A percentile compares a stretch with the other conserved stretches of the same genome.
Conservation (phyloP, 2,329 filamentous ascomycete genomes). For the Cadophora gregata region DNA sequence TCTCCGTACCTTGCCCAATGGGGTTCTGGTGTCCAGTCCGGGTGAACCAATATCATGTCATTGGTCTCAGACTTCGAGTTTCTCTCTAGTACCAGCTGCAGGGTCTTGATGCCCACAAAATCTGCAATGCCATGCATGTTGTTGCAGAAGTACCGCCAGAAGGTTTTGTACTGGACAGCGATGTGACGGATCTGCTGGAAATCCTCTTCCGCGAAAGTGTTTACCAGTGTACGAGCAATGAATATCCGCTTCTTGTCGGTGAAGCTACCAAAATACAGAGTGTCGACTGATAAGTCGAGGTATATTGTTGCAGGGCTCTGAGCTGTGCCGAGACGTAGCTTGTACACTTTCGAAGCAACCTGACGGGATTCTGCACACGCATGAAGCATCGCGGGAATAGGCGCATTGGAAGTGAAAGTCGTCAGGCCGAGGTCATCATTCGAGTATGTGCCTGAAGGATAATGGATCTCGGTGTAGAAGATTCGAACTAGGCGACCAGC, state of each 20-base stretch:
- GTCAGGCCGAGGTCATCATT: not conserved
- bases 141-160: not conserved
- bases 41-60: not conserved
- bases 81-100: not conserved
- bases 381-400: not conserved
- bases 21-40: not conserved
- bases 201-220: not conserved
- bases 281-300: not conserved
- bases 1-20: not conserved
- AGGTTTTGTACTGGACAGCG: not conserved
- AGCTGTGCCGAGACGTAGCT: not conserved
- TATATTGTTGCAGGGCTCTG: not conserved
- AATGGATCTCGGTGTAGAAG: not conserved
- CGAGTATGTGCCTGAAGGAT: not conserved
- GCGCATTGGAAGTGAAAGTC: not conserved
- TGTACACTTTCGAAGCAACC: not conserved
- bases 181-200: slow-evolving; percentile 5
- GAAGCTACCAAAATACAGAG: slow-evolving; percentile 1
- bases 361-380: not conserved
- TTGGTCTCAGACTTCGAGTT: not conserved
- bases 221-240: not conserved
- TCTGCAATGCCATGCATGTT: not conserved
- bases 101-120: not conserved
- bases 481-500: not conserved
- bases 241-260: not conserved